These are phyloP conservation scores for Pythium plurisporium DNA, from an alignment of 352 stramenopile species.

Conservation along the genomic window DNA sequence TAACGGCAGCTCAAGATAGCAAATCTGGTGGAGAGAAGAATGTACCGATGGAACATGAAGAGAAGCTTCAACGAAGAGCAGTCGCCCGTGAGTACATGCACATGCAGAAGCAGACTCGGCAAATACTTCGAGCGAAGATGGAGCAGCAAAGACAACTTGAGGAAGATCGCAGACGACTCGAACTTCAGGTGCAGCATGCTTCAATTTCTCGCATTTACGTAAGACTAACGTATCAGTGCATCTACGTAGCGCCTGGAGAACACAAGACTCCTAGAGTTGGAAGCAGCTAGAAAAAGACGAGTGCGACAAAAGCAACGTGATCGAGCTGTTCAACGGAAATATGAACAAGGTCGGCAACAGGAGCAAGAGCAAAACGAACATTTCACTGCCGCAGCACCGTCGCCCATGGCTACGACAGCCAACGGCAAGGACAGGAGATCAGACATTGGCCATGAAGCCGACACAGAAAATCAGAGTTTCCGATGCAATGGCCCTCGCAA, in stretches of 20 bases:
- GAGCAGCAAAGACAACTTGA: conserved; percentile 30
- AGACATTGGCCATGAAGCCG: neutral
- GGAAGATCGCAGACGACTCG: conserved; percentile 31
- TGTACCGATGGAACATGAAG: neutral
- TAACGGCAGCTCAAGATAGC: conserved; percentile 11
- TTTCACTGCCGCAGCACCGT: too few relatives aligned
- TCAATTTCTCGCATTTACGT: too few relatives aligned
- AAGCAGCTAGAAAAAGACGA: conserved; percentile 16
- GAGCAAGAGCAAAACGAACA: too few relatives aligned
- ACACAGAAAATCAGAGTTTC: conserved; percentile 14
- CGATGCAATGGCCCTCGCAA: conserved; percentile 2
- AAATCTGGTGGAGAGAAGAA: neutral
- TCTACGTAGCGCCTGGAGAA: conserved; percentile 24
- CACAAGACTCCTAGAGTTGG: conserved; percentile 17
- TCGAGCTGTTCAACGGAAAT: conserved; percentile 6
- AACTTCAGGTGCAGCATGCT: conserved; percentile 38
- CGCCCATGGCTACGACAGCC: too few relatives aligned
- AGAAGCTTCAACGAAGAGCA: conserved; percentile 41
- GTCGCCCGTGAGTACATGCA: conserved; percentile 64
- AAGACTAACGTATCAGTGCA: too few relatives aligned
- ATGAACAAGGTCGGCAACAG: neutral
- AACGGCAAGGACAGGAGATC: neutral
- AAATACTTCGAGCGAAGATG: conserved; percentile 28
- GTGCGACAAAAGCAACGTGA: conserved; percentile 19
- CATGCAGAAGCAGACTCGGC: conserved; percentile 50